These are phyloP conservation scores for Brettanomyces sp. DNA, from an alignment of 805 yeast genomes.

Conservation along the genomic window DNA sequence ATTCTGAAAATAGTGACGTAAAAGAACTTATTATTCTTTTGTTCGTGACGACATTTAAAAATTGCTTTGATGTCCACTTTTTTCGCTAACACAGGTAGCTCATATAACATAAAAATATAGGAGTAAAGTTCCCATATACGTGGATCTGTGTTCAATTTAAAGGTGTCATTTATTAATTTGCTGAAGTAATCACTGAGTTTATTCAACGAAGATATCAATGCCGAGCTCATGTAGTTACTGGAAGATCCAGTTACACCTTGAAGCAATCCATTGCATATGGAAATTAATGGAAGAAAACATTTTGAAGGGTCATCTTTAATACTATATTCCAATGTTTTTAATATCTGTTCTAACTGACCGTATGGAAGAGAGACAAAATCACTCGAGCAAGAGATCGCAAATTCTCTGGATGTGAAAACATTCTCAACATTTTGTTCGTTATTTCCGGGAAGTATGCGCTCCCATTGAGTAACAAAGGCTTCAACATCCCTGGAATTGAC, in stretches of 20 bases:
- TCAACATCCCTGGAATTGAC: slow-evolving; percentile 49
- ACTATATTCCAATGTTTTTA: slow-evolving; percentile 13
- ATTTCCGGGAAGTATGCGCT: slow-evolving; percentile 2
- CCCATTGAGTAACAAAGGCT: slow-evolving; percentile 41
- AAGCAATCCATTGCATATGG: slow-evolving; percentile 34
- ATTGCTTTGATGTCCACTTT: background rate
- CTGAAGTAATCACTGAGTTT: slow-evolving; percentile 13
- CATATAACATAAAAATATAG: slow-evolving; percentile 40
- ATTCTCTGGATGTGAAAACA: slow-evolving; percentile 16
- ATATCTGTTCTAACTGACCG: slow-evolving; percentile 29
- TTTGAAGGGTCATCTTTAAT: slow-evolving; percentile 5
- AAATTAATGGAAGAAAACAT: slow-evolving; percentile 15
- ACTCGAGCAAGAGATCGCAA: slow-evolving; percentile 29
- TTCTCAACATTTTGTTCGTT: background rate
- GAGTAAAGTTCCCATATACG: slow-evolving; percentile 37
- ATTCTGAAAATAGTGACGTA: slow-evolving; percentile 32
- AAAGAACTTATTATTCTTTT: slow-evolving; percentile 7
- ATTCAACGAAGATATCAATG: slow-evolving; percentile 9
- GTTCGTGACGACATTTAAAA: slow-evolving; percentile 1
- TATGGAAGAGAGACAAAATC: slow-evolving; percentile 37
- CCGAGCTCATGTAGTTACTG: slow-evolving; percentile 20
- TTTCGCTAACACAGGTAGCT: slow-evolving; percentile 16
- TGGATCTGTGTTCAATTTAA: slow-evolving; percentile 9
- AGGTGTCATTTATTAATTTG: slow-evolving; percentile 12
- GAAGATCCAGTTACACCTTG: slow-evolving; percentile 16